Percentiles rank a stretch among this genome's conserved stretches.
phyloP scores from a whole-genome alignment of 345 rosid species.

The Syzygium aqueum region DNA sequence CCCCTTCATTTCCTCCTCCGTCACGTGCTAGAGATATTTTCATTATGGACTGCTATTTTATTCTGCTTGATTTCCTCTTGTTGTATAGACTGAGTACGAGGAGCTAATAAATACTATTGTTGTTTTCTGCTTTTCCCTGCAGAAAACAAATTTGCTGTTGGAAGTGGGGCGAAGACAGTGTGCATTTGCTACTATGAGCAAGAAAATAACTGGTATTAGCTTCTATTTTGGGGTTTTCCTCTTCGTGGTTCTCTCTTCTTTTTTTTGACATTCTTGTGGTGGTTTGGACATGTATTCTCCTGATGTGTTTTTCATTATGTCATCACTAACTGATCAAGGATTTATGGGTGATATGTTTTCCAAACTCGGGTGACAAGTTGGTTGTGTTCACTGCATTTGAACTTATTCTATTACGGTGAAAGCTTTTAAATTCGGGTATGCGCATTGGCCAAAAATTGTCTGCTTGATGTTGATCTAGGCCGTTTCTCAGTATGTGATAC shows the following conservation, averaged over 20 bases:
- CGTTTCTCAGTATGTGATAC: background rate
- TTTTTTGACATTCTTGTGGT: background rate
- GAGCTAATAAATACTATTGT: background rate
- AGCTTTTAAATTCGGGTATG: background rate
- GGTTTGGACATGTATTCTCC: background rate
- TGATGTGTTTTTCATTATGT: background rate
- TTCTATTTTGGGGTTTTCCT: background rate
- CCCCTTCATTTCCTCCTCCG: background rate
- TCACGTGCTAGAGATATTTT: background rate
- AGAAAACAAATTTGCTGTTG: constrained; percentile 99
- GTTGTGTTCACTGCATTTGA: background rate
- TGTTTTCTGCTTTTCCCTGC: constrained; percentile 4
- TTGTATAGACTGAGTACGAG: background rate
- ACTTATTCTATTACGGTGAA: background rate
- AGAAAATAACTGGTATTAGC: constrained; percentile 87
- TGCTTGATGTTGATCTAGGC: background rate
- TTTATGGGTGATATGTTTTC: background rate
- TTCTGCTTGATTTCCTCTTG: background rate
- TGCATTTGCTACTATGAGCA: constrained; percentile 97
- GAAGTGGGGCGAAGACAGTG: constrained; percentile 97
- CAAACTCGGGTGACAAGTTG: background rate
- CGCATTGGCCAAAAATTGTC: background rate
- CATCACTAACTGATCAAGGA: background rate
- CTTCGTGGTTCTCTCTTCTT: background rate
- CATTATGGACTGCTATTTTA: background rate